Base-by-base conservation (phyloP, 2,329 filamentous ascomycete species). In the Aureobasidium sp. region DNA sequence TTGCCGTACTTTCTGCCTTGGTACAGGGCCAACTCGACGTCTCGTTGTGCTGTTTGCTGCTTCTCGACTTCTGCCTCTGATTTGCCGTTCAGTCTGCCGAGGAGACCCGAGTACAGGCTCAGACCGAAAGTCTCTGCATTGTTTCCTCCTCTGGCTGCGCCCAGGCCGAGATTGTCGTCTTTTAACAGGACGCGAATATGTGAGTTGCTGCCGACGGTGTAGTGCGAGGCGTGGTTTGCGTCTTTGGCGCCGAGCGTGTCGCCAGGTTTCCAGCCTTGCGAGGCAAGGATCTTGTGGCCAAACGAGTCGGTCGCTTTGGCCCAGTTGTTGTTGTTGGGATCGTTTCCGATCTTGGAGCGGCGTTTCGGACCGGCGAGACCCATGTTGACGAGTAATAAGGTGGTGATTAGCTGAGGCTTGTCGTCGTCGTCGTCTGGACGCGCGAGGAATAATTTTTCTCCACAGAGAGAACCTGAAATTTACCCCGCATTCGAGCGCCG, bases 251-350 rank as follows among this genome's bases (percentile, higher is more conserved):
- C 94, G 25, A 99, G 84, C 59, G 85, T 89, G 67, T 88, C 82
- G 39, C 94, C 94, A 0, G 92, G 91, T 64, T 87, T 83, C 94
- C 94, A 99, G 66, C 94, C 94, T 70, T 97, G 91, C 17, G 88
- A 82, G 55, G 87, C 85, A 71, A 99, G 86, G 68, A 97, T 93
- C 71, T 87, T 90, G 74, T 96, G 92, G 68, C 94, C 94, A 74
- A 94, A 97, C 60, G 86, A 87, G 62, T 83, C 83, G 66, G 88
- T 90, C 72, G 92, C 88, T 70, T 87, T 87, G 62, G 88, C 87
- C 94, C 94, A 99, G 81, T 84, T 86, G 52, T 90, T 96, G 75
- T 97, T 99, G 78, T 97, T 97, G 8, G 94, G 94, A 76, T 99
- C 94, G 73, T 88, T 83, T 67, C 88, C 88, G 71, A 97, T 86